Conservation (phyloP, 192 early-diverging fungal genomes). For the Mortierella claussenii region DNA sequence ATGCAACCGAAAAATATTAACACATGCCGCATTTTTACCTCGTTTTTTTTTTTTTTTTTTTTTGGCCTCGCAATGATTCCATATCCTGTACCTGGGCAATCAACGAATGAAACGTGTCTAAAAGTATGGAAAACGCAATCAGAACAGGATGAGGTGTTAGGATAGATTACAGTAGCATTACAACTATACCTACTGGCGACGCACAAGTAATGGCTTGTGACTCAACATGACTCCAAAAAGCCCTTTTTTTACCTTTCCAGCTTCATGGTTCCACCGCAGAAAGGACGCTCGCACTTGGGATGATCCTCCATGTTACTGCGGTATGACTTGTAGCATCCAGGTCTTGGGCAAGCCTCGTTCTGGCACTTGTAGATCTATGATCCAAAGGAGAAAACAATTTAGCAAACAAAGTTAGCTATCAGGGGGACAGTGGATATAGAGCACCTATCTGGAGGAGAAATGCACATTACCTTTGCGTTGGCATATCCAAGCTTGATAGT, state of each 20-base stretch:
- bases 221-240: slow-evolving; percentile 1
- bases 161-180: too few species aligned
- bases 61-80: too few species aligned
- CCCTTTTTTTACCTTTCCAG: slow-evolving; percentile 67
- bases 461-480: slow-evolving; percentile 85
- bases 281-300: slow-evolving; percentile 88
- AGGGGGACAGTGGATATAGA: too few species aligned
- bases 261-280: slow-evolving; percentile 88
- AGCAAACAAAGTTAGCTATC: background rate
- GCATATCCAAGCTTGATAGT: slow-evolving; percentile 99
- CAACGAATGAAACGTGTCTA: slow-evolving; percentile 97
- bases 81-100: slow-evolving; percentile 94
- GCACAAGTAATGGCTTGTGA: slow-evolving; percentile 4
- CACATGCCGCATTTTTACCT: background rate
- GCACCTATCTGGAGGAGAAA: too few species aligned
- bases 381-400: background rate
- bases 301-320: slow-evolving; percentile 85
- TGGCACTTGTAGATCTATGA: slow-evolving; percentile 96
- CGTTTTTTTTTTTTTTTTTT: too few species aligned
- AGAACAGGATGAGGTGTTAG: too few species aligned
- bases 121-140: background rate
- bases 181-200: too few species aligned
- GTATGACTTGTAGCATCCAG: slow-evolving; percentile 94
- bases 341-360: slow-evolving; percentile 91
- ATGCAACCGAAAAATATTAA: background rate